Evolutionary conservation across 495 filamentous ascomycete genomes (phyloP).

Genomic region (Bryoglossum gracile): DNA sequence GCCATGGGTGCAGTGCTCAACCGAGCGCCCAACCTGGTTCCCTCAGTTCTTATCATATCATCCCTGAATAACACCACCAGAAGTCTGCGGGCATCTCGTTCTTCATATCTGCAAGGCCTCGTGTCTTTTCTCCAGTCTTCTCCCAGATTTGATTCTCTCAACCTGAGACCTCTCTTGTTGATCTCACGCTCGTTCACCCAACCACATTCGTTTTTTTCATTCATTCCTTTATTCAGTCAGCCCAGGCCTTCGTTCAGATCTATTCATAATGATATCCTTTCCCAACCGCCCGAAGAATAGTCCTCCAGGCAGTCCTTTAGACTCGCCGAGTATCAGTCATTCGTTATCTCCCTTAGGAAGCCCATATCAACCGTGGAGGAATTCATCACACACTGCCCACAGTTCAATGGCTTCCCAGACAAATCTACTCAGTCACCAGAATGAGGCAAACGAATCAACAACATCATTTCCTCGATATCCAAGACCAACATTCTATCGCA

Average conservation of each 20-base stretch:
- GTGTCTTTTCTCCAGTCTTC: neutral
- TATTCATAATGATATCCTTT: neutral
- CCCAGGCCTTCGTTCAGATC: neutral
- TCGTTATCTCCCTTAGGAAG: neutral
- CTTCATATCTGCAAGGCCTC: too few relatives aligned
- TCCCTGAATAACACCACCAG: too few relatives aligned
- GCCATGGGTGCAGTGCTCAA: too few relatives aligned
- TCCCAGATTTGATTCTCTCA: neutral
- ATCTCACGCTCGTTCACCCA: neutral
- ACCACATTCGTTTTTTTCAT: neutral
- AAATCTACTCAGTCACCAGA: neutral
- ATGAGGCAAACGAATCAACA: neutral
- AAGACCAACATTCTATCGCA: neutral
- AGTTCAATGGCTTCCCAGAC: neutral
- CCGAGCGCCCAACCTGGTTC: too few relatives aligned
- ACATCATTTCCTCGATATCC: constrained; percentile 4
- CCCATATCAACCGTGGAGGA: neutral
- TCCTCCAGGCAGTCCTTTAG: neutral
- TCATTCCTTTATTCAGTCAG: neutral
- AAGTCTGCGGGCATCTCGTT: too few relatives aligned
- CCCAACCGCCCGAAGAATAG: neutral
- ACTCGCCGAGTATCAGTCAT: neutral
- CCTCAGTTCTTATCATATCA: too few relatives aligned
- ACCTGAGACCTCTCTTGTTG: neutral
- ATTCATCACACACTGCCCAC: neutral